Base-by-base conservation (phyloP, 345 rosid genomes). In the Populus alba region DNA sequence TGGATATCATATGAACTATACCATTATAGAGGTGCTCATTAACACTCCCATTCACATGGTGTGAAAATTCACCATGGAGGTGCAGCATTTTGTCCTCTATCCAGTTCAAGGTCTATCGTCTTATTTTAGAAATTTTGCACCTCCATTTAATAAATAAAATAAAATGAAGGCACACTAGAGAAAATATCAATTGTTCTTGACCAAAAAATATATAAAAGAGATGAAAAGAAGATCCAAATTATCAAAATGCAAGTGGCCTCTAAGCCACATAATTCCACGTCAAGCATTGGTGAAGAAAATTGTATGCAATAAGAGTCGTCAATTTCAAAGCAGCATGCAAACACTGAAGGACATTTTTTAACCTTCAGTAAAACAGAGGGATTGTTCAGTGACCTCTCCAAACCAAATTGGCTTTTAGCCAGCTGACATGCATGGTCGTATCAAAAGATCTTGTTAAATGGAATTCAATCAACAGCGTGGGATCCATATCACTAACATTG, bases 401-500 rank as follows among this genome's bases (percentile, higher is more conserved):
- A 25, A 49, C 65, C 65, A 59, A n/a, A 59, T 23, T 59, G 51
- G 57, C 18, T 38, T 25, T 59, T 22, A 71, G 22, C 47, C 43
- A 33, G 33, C 20, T 43, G 27, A 70, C 66, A 65, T 25, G 17
- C 13, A 57, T 8, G 67, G 68, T 57, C 7, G 13, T 5, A 6
- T 67, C 59, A 10, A 33, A 62, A 62, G 47, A 77, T 57, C 33
- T 69, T 39, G 45, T 39, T 31, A 39, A 37, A 72, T 17, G 27
- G 29, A 59, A 61, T 23, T 51, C 68, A 59, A 77, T 69, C 37
- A 22, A 77, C 8, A 27, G 15, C 39, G 27, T 63, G 20, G 27
- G 37, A 76, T 53, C 61, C 51, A 59, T 45, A 65, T 71, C 37
- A 77, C 65, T 35, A 77, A n/a, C 35, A 49, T 37, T 23, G 41